Evolutionary conservation across 805 yeast genomes (phyloP), one percentile per base, ranked within the genome.

Genomic region (Myxozyma lipomycoides): DNA sequence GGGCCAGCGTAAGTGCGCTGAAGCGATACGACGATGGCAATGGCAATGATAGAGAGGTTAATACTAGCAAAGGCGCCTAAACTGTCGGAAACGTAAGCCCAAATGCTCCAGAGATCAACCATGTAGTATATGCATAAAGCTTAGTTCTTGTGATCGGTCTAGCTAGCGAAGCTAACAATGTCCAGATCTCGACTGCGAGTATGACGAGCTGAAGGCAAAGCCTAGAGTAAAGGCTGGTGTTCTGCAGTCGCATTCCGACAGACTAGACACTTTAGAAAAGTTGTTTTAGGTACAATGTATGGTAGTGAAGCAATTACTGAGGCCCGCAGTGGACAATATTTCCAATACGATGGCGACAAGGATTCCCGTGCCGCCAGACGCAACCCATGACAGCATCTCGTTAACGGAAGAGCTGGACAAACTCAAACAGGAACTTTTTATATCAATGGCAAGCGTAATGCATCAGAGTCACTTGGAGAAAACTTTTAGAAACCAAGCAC

Each of bases 31-130:
- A 12, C 32, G 32, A 9, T 12, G 32, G 32, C 32, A 9, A 9
- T 12, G 32, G 32, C 32, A 12, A 9, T 28, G 32, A 28, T 9
- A 7, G 32, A 28, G 7, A 9, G 7, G 12, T 12, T 28, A 28
- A 28, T 28, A 9, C 12, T 28, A 9, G 12, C 7, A 28, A 9
- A 45, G 49, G 3, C 40, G 49, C 17, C 43, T 39, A 9, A 34
- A 38, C 3, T 45, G 49, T 17, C 43, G 49, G 24, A 45, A 39
- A 24, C 49, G 49, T 39, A 45, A 45, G 22, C 25, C 44, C 17
- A 45, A 45, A 30, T 45, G 49, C 18, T 45, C 49, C 22, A 41
- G 49, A 18, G 32, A 40, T 4, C 49, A 45, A 40, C 49, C 49
- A 2, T 45, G 49, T 40, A 32, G 21, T 18, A 30, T 23, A 18